Conservation (phyloP, 2,329 filamentous ascomycete genomes). For the Rhynchosporium secalis region DNA sequence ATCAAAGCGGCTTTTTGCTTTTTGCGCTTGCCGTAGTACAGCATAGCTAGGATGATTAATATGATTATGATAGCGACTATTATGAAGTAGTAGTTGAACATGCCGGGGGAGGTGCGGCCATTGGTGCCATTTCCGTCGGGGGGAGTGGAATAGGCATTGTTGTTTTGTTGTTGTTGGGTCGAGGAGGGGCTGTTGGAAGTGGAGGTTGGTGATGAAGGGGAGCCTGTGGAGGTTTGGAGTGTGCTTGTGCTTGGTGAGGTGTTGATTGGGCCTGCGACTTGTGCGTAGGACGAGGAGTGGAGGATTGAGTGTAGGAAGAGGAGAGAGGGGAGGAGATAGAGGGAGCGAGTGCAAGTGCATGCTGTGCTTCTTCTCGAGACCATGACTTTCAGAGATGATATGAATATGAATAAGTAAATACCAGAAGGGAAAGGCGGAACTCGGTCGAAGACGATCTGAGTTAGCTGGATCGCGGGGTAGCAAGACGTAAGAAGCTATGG, state of each 20-base stretch:
- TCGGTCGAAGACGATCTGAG: background rate
- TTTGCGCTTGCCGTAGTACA: constrained; percentile 46
- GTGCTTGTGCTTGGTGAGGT: constrained; percentile 12
- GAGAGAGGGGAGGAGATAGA: constrained; percentile 27
- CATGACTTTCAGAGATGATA: constrained; percentile 16
- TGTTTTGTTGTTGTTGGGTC: background rate
- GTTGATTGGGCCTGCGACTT: constrained; percentile 23
- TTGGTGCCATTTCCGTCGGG: constrained; percentile 21
- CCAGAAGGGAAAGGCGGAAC: background rate
- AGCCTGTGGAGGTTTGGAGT: constrained; percentile 2
- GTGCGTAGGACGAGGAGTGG: constrained; percentile 29
- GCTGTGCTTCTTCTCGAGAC: constrained; percentile 13
- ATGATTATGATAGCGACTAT: constrained; percentile 50
- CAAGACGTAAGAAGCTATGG: background rate
- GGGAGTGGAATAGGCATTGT: constrained; percentile 8
- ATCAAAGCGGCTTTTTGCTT: constrained; percentile 28
- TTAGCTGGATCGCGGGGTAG: background rate
- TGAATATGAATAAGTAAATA: background rate
- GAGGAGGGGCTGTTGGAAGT: too few species aligned
- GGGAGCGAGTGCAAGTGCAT: constrained; percentile 29
- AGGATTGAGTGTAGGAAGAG: constrained; percentile 34
- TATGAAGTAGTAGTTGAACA: constrained; percentile 56
- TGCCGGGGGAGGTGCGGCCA: constrained; percentile 46
- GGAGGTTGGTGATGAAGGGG: too few species aligned
- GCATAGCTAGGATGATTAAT: constrained; percentile 44